These are phyloP conservation scores for Leishmania aethiopica DNA, from an alignment of 208 protist species.

Conservation along the genomic window DNA sequence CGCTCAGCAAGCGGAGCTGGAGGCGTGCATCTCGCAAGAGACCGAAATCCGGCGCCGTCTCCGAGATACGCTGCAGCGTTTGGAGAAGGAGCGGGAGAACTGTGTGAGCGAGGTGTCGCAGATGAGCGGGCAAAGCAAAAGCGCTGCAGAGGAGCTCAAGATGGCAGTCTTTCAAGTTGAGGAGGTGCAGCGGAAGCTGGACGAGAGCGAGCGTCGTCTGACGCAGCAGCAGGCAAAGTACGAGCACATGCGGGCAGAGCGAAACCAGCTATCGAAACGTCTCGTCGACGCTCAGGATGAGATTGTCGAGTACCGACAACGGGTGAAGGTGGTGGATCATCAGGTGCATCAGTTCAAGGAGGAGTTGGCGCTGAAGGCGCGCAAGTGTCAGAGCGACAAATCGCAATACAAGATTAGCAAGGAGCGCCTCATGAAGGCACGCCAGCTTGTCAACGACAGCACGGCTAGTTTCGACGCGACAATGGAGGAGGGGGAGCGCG, in stretches of 20 bases:
- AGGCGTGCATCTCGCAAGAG: conserved; percentile 65
- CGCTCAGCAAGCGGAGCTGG: conserved; percentile 68
- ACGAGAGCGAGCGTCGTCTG: conserved; percentile 90
- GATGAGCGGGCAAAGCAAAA: conserved; percentile 75
- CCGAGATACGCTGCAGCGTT: conserved; percentile 54
- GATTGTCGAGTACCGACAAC: conserved; percentile 96
- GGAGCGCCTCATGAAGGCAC: conserved; percentile 76
- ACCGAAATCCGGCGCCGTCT: conserved; percentile 55
- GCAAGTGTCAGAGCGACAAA: conserved; percentile 69
- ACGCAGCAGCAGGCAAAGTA: conserved; percentile 84
- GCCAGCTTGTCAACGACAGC: conserved; percentile 73
- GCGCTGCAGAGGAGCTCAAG: conserved; percentile 94
- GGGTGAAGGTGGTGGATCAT: conserved; percentile 98
- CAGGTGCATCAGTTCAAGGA: conserved; percentile 95
- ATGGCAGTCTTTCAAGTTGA: conserved; percentile 83
- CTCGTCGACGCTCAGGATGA: conserved; percentile 97
- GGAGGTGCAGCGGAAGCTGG: conserved; percentile 96
- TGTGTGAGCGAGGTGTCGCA: conserved; percentile 89
- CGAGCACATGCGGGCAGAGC: conserved; percentile 95
- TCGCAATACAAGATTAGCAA: conserved; percentile 53
- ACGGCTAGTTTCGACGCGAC: conserved; percentile 56
- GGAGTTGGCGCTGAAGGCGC: conserved; percentile 93
- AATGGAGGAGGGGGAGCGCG: conserved; percentile 52
- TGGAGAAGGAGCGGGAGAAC: conserved; percentile 94
- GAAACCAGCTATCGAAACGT: conserved; percentile 98